Evolutionary conservation across 148 eudicot genomes (phyloP).

Genomic region (Dysphania ambrosioides): DNA sequence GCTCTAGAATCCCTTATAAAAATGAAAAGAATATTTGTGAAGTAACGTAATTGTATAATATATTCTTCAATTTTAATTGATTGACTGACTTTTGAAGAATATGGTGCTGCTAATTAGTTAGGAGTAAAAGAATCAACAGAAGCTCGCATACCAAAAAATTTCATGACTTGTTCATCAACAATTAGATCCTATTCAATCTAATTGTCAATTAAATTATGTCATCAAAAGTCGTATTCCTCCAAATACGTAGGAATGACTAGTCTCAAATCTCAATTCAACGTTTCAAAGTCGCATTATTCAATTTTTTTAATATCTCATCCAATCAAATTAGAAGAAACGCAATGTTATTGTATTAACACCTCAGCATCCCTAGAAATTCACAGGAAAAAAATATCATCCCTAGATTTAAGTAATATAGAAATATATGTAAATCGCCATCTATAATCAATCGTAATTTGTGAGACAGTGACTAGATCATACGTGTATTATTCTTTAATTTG

Average conservation of each 20-base stretch:
- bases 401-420: not conserved
- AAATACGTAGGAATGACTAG: no score
- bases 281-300: not conserved
- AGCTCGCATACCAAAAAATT: not conserved
- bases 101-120: not conserved
- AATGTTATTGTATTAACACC: not conserved
- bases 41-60: no score
- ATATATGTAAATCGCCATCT: not conserved
- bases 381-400: not conserved
- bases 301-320: not conserved
- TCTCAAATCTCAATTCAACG: no score
- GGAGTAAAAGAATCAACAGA: no score
- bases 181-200: not conserved
- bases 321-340: not conserved
- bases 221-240: constrained; percentile 3
- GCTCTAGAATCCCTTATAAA: no score
- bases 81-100: no score
- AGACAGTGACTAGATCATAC: not conserved
- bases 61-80: no score
- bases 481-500: not conserved
- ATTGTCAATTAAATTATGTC: no score
- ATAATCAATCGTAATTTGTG: not conserved
- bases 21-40: no score
- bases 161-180: not conserved
- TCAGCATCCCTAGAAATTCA: not conserved